Percentiles rank a stretch among this genome's conserved stretches.
phyloP scores from a whole-genome alignment of 805 yeast species.

The Barnettozyma siamensis region DNA sequence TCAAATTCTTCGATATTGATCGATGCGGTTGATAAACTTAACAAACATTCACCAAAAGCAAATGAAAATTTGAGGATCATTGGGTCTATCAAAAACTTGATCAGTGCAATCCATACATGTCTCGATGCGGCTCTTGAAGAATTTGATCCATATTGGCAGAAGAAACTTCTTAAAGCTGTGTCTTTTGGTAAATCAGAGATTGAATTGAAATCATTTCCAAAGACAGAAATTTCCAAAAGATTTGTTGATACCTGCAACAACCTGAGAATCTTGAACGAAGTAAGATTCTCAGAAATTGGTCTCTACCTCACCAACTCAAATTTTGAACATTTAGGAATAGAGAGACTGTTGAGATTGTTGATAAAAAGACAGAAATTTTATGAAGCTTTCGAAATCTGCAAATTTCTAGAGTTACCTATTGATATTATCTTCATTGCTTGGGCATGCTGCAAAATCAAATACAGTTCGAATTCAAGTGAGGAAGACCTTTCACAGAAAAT shows the following conservation, averaged over 20 bases:
- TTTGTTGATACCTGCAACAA: slow-evolving; percentile 59
- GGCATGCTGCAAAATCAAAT: slow-evolving; percentile 68
- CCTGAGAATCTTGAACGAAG: slow-evolving; percentile 62
- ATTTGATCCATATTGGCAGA: slow-evolving; percentile 74
- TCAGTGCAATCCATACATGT: slow-evolving; percentile 63
- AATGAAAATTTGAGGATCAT: slow-evolving; percentile 64
- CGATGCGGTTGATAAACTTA: slow-evolving; percentile 68
- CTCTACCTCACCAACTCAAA: slow-evolving; percentile 60
- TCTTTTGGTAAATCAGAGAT: slow-evolving; percentile 68
- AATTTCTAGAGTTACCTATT: slow-evolving; percentile 40
- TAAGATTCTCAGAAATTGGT: slow-evolving; percentile 62
- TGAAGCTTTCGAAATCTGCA: slow-evolving; percentile 57
- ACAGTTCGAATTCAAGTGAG: slow-evolving; percentile 51
- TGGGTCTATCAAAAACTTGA: slow-evolving; percentile 38
- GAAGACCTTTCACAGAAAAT: slow-evolving; percentile 48
- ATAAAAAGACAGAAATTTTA: slow-evolving; percentile 54
- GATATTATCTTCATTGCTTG: slow-evolving; percentile 63
- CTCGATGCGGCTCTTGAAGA: slow-evolving; percentile 73
- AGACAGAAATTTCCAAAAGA: slow-evolving; percentile 35
- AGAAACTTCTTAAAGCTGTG: slow-evolving; percentile 72
- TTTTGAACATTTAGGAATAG: slow-evolving; percentile 45
- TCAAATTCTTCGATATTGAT: slow-evolving; percentile 76
- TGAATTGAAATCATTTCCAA: slow-evolving; percentile 29
- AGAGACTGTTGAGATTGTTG: slow-evolving; percentile 50
- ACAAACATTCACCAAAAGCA: slow-evolving; percentile 69